phyloP scores from a whole-genome alignment of 257 asterid genomes.

The Capsicum pubescens region DNA sequence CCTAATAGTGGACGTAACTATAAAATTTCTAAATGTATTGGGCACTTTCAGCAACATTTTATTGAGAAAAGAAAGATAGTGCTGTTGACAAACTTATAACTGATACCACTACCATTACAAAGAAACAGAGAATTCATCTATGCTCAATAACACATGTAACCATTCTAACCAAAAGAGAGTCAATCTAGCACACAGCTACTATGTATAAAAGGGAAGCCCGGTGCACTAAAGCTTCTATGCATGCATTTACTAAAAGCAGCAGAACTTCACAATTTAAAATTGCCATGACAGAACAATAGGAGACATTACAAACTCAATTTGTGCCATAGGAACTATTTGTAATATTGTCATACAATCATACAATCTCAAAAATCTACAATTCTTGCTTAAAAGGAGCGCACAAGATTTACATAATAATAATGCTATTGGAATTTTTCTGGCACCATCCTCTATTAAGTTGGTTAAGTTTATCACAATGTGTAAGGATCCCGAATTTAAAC shows the following conservation, averaged over 20 bases:
- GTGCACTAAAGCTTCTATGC: background rate
- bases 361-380: constrained; percentile 10
- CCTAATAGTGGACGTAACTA: constrained; percentile 1
- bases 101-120: constrained; percentile 18
- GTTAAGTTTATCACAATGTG: background rate
- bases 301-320: constrained; percentile 26
- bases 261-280: background rate
- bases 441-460: constrained; percentile 18
- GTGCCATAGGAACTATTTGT: constrained; percentile 2
- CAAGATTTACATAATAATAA: constrained; percentile 1
- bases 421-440: background rate
- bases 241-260: background rate
- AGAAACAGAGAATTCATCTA: constrained; percentile 10
- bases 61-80: background rate
- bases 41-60: constrained; percentile 3
- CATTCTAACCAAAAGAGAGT: background rate
- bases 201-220: background rate
- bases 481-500: background rate
- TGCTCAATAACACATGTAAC: background rate
- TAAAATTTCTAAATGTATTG: background rate
- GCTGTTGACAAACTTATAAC: constrained; percentile 17
- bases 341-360: background rate
- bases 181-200: background rate
- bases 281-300: constrained; percentile 4
- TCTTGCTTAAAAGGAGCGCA: constrained; percentile 6